Evolutionary conservation across 371 early-diverging fungal species (phyloP), one percentile per base, ranked within the genome.

Genomic region (Gilbertella persicaria): DNA sequence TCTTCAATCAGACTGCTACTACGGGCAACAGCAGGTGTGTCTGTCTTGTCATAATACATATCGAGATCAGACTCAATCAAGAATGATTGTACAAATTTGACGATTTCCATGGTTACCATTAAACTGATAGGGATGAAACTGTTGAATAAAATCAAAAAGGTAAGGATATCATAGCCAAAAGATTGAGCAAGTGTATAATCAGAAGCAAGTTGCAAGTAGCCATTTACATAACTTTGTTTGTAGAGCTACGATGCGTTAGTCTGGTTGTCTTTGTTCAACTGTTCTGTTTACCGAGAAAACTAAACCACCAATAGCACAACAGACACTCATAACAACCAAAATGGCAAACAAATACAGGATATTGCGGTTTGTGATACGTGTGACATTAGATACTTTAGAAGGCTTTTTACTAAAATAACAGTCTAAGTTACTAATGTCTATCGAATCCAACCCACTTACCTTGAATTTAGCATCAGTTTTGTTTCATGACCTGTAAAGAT

Each of bases 1-100:
- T 98, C 97, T 66, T 98, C 98, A 23, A 93, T 91, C 45, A 96
- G 73, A 43, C 90, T 90, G 24, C 91, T 90, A 28, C 94, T 96
- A 49, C 93, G 80, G 4, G 91, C 90, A 5, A 89, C 72, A 16
- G 94, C 93, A 12, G 92, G 89, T 8, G 91, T 92, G 54, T 92
- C 91, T 0, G 92, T 85, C 48, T 80, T 79, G 44, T 86, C 91
- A 60, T 89, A 87, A 63, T 91, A 93, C 62, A 92, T 88, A 56
- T 93, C 93, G 57, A 94, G 60, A 53, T 94, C 94, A 14, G 75
- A 69, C 58, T 90, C 89, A 58, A 94, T 93, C 50, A 93, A 73
- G 45, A 82, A 71, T 5, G 91, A 79, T 67, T 90, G 92, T 55
- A 87, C 83, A 55, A 85, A 90, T 70, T 92, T 92, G 38, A 93